Evolutionary conservation across 805 yeast genomes (phyloP).

Genomic region (Debaryomyces hansenii): DNA sequence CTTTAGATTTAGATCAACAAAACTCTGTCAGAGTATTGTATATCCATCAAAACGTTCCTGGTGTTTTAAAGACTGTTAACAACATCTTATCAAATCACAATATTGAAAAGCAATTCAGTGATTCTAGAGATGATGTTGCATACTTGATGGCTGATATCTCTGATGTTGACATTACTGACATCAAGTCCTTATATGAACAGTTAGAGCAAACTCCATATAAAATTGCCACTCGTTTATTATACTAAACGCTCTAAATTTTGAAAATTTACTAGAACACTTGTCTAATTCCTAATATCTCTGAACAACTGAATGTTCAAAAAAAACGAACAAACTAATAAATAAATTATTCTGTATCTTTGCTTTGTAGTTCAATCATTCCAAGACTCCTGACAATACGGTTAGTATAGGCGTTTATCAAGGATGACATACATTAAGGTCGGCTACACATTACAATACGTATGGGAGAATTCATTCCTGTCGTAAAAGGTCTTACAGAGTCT

Average conservation of each 20-base stretch:
- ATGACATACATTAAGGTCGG: no score
- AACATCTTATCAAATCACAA: conserved; percentile 92
- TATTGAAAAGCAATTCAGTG: conserved; percentile 98
- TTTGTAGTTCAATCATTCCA: no score
- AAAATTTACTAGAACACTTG: not conserved
- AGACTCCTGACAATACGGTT: no score
- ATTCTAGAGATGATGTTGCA: conserved; percentile 93
- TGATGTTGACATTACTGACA: conserved; percentile 77
- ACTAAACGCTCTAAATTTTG: conserved; percentile 41
- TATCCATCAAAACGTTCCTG: conserved; percentile 97
- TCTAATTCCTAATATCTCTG: not conserved
- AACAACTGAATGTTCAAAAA: not conserved
- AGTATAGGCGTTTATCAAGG: no score
- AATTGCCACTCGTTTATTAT: conserved; percentile 86
- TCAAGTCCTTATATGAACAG: conserved; percentile 79
- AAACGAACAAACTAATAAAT: not conserved
- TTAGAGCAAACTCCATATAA: conserved; percentile 88
- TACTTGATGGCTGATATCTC: conserved; percentile 97
- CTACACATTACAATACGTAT: no score
- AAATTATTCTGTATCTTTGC: not conserved
- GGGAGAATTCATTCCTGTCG: no score
- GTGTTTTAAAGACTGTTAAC: conserved; percentile 96
- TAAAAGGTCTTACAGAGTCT: no score
- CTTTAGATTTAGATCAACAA: conserved; percentile 82
- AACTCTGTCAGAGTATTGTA: conserved; percentile 90